Base-by-base conservation (phyloP, 2,329 filamentous ascomycete species). In the Fusarium armeniacum region DNA sequence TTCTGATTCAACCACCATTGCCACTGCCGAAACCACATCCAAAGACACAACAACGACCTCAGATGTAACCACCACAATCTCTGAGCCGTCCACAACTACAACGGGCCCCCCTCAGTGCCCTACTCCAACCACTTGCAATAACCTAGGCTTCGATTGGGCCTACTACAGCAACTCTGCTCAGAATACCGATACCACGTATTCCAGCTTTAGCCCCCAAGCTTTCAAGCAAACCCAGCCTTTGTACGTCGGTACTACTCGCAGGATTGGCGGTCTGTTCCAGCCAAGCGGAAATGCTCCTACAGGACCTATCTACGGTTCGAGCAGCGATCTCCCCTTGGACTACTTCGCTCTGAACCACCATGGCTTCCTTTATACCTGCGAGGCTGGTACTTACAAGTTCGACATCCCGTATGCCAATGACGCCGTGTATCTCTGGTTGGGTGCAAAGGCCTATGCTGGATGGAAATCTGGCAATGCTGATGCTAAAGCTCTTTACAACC, bases 261-360 rank as follows among this genome's bases (percentile, higher is more conserved):
- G 36, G 4, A 33, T 63, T 3, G 60, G 60, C 1, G 60, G 58
- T 3, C 49, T 63, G 2, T 63, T 28, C 15, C 20, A 62, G 10
- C 9, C 28, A 11, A 16, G 16, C 16, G 5, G 2, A 10, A 18
- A 1, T 3, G 18, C 13, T 0, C 7, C 10, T 2, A 0, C 10
- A 1, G 30, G 2, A 0, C 35, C 35, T 0, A 63, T 63, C 18
- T 63, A 63, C 15, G 60, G 36, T 15, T 62, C 60, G 0, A n/a
- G 35, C 0, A 0, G 0, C 0, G 1, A 18, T 10, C 9, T 63
- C 2, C 0, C 2, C 1, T 18, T 38, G 0, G 18, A 57, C 6
- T 63, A 49, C 30, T 63, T 63, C 18, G 60, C 60, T 5, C 15
- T 63, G 0, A 63, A 63, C 43, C 60, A 63, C 2, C 58, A 57